These are phyloP conservation scores for Bryopsis sp. DNA, from an alignment of 139 green algal species.

Conservation along the genomic window DNA sequence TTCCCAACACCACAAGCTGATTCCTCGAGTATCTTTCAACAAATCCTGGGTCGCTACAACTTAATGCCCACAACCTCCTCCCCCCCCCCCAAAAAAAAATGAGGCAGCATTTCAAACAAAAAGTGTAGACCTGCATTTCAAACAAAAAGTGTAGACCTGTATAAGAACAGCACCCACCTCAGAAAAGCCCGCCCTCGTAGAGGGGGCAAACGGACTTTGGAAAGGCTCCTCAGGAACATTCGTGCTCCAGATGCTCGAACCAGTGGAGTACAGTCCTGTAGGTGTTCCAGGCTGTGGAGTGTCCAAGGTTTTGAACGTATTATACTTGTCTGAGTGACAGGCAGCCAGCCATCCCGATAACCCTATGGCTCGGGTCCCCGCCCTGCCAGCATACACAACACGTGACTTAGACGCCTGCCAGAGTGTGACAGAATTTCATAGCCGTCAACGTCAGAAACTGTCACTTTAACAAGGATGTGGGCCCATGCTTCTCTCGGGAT, in stretches of 20 bases:
- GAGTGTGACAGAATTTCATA: too few species aligned
- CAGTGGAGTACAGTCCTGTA: background rate
- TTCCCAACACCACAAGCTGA: too few species aligned
- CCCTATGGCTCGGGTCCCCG: background rate
- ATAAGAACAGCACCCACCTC: background rate
- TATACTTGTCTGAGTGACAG: background rate
- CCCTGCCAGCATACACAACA: background rate
- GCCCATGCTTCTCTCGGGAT: too few species aligned
- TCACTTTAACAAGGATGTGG: too few species aligned
- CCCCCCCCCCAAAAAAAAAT: background rate
- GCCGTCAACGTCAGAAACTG: too few species aligned
- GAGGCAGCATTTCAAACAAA: background rate
- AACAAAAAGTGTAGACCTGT: background rate
- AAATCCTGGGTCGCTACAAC: too few species aligned
- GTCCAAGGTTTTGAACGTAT: background rate
- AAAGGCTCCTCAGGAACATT: background rate
- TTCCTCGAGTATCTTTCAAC: too few species aligned
- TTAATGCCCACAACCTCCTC: background rate
- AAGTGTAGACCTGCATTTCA: background rate
- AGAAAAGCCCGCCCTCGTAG: background rate
- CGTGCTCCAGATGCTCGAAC: background rate
- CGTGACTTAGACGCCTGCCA: too few species aligned
- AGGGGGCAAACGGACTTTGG: too few species aligned
- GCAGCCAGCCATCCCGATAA: background rate
- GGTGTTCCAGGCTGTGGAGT: background rate